A percentile compares a stretch with the other conserved stretches of the same genome.
Evolutionary conservation across 495 filamentous ascomycete genomes (phyloP).

Genomic region (Daldinia vernicosa): DNA sequence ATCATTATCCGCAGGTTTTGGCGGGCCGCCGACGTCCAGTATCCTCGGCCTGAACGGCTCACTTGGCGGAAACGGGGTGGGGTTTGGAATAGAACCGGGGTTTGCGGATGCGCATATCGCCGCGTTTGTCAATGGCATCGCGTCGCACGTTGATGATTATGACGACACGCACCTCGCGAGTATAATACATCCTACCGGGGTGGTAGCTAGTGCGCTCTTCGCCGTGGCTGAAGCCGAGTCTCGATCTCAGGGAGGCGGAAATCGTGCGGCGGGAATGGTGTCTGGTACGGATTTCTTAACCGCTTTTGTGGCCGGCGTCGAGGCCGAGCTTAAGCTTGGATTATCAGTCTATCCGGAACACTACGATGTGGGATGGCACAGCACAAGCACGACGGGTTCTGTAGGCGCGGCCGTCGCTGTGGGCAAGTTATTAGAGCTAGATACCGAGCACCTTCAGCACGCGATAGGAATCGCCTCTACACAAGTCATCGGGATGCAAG

Average conservation of each 20-base stretch:
- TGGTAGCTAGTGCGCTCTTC: slow-evolving; percentile 60
- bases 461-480: slow-evolving; percentile 63
- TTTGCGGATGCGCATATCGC: slow-evolving; percentile 60
- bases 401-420: slow-evolving; percentile 63
- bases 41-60: slow-evolving; percentile 52
- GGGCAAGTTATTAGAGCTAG: slow-evolving; percentile 54
- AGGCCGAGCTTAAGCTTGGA: slow-evolving; percentile 61
- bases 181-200: slow-evolving; percentile 64
- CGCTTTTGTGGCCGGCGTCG: slow-evolving; percentile 62
- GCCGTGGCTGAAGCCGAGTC: slow-evolving; percentile 50
- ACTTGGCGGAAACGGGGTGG: not conserved
- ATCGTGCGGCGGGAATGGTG: slow-evolving; percentile 31
- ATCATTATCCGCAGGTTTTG: slow-evolving; percentile 51
- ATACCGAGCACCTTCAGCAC: slow-evolving; percentile 53
- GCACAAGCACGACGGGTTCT: slow-evolving; percentile 61
- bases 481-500: slow-evolving; percentile 61
- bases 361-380: slow-evolving; percentile 66
- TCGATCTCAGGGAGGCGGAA: slow-evolving; percentile 24
- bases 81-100: not conserved
- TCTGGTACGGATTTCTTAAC: slow-evolving; percentile 57
- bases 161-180: slow-evolving; percentile 66
- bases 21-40: slow-evolving; percentile 54
- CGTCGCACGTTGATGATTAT: slow-evolving; percentile 65
- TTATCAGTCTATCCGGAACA: slow-evolving; percentile 62
- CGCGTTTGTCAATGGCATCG: slow-evolving; percentile 63